These are phyloP conservation scores for Closterium sp. DNA, from an alignment of 139 green algal species.

Conservation along the genomic window DNA sequence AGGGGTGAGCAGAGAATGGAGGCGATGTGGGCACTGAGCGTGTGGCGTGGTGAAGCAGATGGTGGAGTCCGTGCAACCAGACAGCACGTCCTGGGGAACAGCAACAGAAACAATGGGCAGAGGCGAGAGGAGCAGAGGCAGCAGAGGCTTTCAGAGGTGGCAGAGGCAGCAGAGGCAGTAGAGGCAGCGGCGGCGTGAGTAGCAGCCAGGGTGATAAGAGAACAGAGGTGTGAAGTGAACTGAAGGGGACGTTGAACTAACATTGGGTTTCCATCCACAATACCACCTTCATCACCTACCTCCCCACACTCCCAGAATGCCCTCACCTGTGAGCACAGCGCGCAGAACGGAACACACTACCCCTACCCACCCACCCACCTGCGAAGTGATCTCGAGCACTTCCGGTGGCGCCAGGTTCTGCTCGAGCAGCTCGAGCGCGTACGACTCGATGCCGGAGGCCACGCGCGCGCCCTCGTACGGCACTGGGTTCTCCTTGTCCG, in stretches of 20 bases:
- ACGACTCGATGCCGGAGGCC: slow-evolving; percentile 57
- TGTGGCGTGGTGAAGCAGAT: no score
- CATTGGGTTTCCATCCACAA: neutral
- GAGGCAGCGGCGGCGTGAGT: neutral
- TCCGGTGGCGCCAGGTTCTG: slow-evolving; percentile 12
- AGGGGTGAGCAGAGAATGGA: no score
- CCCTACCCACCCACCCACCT: slow-evolving; percentile 54
- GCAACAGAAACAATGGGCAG: neutral
- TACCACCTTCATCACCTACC: neutral
- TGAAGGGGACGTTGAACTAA: neutral
- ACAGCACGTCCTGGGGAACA: slow-evolving; percentile 14
- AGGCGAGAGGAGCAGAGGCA: neutral
- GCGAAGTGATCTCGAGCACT: slow-evolving; percentile 67
- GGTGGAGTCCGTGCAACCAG: slow-evolving; percentile 46
- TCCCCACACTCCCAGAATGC: neutral
- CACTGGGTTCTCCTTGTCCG: slow-evolving; percentile 68
- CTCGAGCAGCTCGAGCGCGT: slow-evolving; percentile 45
- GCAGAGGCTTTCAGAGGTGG: neutral
- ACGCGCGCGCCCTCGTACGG: slow-evolving; percentile 79
- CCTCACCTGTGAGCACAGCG: neutral
- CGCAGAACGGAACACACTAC: neutral
- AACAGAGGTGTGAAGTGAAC: neutral
- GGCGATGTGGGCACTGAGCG: no score
- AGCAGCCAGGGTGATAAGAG: neutral
- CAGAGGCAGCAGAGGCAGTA: neutral